These are phyloP conservation scores for Aureobasidium sp. DNA, from an alignment of 2,329 filamentous ascomycete genomes.

Conservation along the genomic window DNA sequence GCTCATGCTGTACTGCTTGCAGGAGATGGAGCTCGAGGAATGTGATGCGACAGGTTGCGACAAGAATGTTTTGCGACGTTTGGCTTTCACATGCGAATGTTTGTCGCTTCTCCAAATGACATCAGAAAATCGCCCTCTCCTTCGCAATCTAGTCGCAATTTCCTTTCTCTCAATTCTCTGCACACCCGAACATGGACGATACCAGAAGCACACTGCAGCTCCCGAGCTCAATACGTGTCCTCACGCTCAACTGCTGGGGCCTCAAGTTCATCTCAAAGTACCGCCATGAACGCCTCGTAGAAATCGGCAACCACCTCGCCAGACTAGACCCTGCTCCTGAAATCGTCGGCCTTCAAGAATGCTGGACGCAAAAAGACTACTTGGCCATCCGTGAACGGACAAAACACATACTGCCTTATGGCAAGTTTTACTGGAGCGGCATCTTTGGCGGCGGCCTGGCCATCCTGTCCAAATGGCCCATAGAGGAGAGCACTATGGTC, in stretches of 20 bases:
- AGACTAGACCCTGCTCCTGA: conserved; percentile 61
- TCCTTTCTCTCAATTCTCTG: not conserved
- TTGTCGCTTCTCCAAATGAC: conserved; percentile 5
- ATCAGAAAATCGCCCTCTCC: not conserved
- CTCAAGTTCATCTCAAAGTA: conserved; percentile 78
- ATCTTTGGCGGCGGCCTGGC: conserved; percentile 84
- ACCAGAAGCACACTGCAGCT: conserved; percentile 16
- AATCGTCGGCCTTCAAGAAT: conserved; percentile 92
- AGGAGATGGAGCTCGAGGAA: not conserved
- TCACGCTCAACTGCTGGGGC: conserved; percentile 96
- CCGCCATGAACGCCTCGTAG: conserved; percentile 67
- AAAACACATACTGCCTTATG: conserved; percentile 69
- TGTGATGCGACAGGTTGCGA: not conserved
- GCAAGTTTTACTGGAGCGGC: conserved; percentile 87
- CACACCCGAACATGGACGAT: not conserved
- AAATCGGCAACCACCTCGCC: conserved; percentile 78
- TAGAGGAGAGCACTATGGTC: conserved; percentile 81
- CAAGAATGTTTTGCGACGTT: not conserved
- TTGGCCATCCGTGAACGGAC: conserved; percentile 67
- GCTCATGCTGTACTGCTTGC: conserved; percentile 8
- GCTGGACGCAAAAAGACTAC: conserved; percentile 85
- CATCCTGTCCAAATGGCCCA: conserved; percentile 86
- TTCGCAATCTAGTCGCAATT: not conserved
- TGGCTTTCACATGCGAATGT: conserved; percentile 16
- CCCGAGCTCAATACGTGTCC: conserved; percentile 59